These are phyloP conservation scores for Phialophora tarda DNA, from an alignment of 2,329 filamentous ascomycete genomes.

Conservation along the genomic window DNA sequence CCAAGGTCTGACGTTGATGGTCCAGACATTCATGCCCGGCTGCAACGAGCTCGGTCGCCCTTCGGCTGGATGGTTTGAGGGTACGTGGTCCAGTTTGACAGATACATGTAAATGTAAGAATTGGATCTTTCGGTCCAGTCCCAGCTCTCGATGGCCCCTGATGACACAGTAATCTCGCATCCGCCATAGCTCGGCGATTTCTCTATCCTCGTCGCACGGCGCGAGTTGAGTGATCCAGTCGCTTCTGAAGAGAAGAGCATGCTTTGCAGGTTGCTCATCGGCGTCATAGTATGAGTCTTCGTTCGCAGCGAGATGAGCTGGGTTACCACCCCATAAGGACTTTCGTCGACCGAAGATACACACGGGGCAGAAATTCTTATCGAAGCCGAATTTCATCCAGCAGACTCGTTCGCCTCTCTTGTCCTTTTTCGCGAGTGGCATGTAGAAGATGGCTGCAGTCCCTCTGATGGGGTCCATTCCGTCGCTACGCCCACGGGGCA, in stretches of 20 bases:
- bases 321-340: conserved; percentile 28
- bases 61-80: neutral
- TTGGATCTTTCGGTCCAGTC: conserved; percentile 17
- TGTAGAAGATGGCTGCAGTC: conserved; percentile 20
- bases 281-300: conserved; percentile 25
- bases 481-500: conserved; percentile 16
- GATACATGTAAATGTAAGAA: conserved; percentile 20
- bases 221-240: conserved; percentile 25
- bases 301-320: conserved; percentile 25
- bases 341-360: conserved; percentile 27
- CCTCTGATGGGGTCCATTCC: conserved; percentile 14
- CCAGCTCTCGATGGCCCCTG: conserved; percentile 16
- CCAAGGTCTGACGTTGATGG: conserved; percentile 23
- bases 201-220: conserved; percentile 6
- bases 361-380: conserved; percentile 25
- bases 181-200: conserved; percentile 20
- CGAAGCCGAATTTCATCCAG: conserved; percentile 34
- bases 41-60: conserved; percentile 9
- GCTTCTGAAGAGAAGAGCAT: conserved; percentile 26
- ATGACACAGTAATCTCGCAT: conserved; percentile 24
- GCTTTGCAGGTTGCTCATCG: conserved; percentile 17
- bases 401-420: conserved; percentile 28
- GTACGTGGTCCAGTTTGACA: conserved; percentile 11
- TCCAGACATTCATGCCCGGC: conserved; percentile 28
- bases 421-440: conserved; percentile 17